These are phyloP conservation scores for Plectosphaerella cucumerina DNA, from an alignment of 2,329 filamentous ascomycete species.

Conservation along the genomic window DNA sequence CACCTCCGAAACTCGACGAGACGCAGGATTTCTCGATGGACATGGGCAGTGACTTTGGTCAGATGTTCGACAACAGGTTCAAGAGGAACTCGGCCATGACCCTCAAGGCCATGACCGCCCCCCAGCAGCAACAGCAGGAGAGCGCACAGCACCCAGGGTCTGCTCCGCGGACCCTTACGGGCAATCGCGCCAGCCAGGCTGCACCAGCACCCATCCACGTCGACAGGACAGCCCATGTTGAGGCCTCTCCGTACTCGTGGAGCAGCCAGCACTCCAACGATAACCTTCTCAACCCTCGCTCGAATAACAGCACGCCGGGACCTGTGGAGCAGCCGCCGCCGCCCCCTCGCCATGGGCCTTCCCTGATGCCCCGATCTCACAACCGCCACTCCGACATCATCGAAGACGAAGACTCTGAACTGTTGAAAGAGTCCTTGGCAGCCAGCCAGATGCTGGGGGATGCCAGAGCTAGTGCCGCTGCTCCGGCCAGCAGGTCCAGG, in stretches of 20 bases:
- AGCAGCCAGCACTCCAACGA: constrained; percentile 48
- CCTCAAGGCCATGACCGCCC: constrained; percentile 15
- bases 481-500: constrained; percentile 24
- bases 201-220: constrained; percentile 44
- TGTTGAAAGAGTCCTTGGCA: constrained; percentile 48
- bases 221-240: constrained; percentile 38
- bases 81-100: constrained; percentile 4
- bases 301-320: constrained; percentile 18
- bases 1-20: constrained; percentile 43
- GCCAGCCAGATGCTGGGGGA: constrained; percentile 41
- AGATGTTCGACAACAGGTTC: constrained; percentile 52
- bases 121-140: constrained; percentile 40
- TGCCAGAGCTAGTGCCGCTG: constrained; percentile 2
- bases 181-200: constrained; percentile 35
- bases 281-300: constrained; percentile 36
- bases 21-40: constrained; percentile 42
- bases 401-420: constrained; percentile 49
- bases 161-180: constrained; percentile 40
- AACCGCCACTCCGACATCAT: constrained; percentile 31
- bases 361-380: constrained; percentile 21
- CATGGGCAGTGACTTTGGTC: constrained; percentile 54
- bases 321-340: constrained; percentile 33
- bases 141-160: constrained; percentile 15
- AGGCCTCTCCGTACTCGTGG: constrained; percentile 43
- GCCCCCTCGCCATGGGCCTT: constrained; percentile 33